phyloP scores from a whole-genome alignment of 1,139 yeast species.

The Scheffersomyces titani region DNA sequence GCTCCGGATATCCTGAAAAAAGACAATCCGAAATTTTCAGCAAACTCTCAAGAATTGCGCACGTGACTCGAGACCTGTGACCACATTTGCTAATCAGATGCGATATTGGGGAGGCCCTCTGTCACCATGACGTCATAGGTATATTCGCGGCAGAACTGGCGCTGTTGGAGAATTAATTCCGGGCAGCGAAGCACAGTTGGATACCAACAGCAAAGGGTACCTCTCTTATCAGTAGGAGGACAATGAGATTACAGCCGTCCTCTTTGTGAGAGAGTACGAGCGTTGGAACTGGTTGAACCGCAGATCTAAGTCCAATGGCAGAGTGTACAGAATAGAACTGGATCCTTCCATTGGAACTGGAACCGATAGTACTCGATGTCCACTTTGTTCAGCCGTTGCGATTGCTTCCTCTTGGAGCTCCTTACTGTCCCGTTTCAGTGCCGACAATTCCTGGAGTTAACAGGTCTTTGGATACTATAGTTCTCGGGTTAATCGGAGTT shows the following conservation, averaged over 20 bases:
- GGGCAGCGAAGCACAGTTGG: neutral
- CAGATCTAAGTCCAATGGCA: no score
- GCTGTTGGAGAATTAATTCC: neutral
- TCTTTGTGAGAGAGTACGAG: no score
- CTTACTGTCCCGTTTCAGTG: neutral
- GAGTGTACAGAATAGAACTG: no score
- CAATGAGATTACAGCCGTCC: neutral
- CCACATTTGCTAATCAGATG: neutral
- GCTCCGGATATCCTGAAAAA: no score
- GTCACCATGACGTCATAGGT: neutral
- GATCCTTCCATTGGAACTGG: no score
- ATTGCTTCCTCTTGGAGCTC: neutral
- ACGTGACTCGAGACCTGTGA: neutral
- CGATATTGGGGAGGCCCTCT: neutral
- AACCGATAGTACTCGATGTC: neutral
- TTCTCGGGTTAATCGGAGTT: neutral
- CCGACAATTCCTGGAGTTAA: neutral
- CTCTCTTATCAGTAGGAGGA: neutral
- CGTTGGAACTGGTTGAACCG: neutral
- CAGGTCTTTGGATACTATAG: neutral
- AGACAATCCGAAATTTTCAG: no score
- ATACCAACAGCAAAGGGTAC: neutral
- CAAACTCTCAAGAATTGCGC: no score
- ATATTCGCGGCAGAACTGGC: neutral
- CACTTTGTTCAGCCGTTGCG: no score